Conservation (phyloP, 305 asterid species). For the Vinca major region DNA sequence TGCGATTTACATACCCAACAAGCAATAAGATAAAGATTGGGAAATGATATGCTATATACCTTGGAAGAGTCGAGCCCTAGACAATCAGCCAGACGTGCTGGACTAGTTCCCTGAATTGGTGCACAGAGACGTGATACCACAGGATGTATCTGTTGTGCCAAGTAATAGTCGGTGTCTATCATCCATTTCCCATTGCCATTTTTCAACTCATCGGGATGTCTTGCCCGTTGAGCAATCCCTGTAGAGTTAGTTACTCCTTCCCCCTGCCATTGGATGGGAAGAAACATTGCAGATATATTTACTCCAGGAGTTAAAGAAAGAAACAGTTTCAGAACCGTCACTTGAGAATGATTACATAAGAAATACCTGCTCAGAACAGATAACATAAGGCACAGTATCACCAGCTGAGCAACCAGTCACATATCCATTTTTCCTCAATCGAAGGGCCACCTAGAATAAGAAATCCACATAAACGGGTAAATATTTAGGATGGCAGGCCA, state of each 20-base stretch:
- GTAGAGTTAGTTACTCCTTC: constrained; percentile 47
- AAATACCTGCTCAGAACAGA: constrained; percentile 86
- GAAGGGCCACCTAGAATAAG: constrained; percentile 73
- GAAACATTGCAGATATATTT: constrained; percentile 13
- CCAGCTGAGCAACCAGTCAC: constrained; percentile 90
- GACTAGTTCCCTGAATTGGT: constrained; percentile 95
- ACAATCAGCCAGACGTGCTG: constrained; percentile 97
- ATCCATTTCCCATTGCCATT: constrained; percentile 70
- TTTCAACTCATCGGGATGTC: constrained; percentile 95
- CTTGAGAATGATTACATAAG: constrained; percentile 5
- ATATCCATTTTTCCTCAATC: constrained; percentile 76
- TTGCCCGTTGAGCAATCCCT: constrained; percentile 97
- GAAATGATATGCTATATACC: constrained; percentile 31
- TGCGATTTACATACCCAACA: neutral
- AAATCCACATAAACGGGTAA: constrained; percentile 11
- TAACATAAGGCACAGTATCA: constrained; percentile 87
- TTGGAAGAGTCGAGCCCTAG: constrained; percentile 92
- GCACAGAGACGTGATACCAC: constrained; percentile 97
- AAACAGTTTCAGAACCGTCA: constrained; percentile 3
- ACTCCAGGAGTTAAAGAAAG: neutral
- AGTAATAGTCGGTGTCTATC: constrained; percentile 88
- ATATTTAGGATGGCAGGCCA: constrained; percentile 3
- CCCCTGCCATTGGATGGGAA: constrained; percentile 43
- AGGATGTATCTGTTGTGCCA: constrained; percentile 99
- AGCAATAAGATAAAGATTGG: neutral